Evolutionary conservation across 108 stramenopile genomes (phyloP), one percentile per base, ranked within the genome.

Genomic region (Hondaea fermentalgiana): DNA sequence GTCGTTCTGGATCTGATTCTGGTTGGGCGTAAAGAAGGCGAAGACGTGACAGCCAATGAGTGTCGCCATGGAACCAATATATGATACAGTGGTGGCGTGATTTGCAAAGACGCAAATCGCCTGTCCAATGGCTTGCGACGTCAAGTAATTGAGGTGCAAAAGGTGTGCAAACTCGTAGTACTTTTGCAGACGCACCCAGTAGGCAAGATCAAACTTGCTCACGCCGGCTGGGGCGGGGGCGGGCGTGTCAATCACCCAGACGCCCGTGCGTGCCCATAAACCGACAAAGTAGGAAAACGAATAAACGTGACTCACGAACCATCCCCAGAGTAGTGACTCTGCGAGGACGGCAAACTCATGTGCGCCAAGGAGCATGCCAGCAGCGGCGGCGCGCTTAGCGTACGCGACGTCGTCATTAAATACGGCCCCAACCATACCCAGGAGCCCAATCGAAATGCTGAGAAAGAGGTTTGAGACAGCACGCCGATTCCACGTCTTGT

Each of bases 141-240:
- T 53, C 2, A 83, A 3, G 5, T 83, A 83, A 45, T 83, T 83
- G n/a, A 83, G 76, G 51, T 83, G 76, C 45, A 83, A 23, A 12
- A 83, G 45, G 76, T 83, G 76, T 3, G 76, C 76, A 35, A 83
- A 83, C 28, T 83, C 76, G 51, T 83, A 83, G 51, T 83, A 83
- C 76, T 83, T 83, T 83, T 83, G 76, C 76, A 83, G 76, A 47
- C 76, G 76, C 45, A 83, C 76, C 76, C 76, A 83, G 23, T 47
- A 35, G 10, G 45, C 28, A 45, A 83, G 51, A 3, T 69, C 64
- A 17, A 69, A 17, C 64, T 0, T 28, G 42, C 64, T 69, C 42
- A 23, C 42, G 14, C 8, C 17, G 25, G 14, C 21, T 42, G 64
- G 64, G 14, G 3, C 8, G 8, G 64, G 35, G 10, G 64, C 21